Evolutionary conservation across 345 rosid species (phyloP).

Genomic region (Gynandropsis gynandra): DNA sequence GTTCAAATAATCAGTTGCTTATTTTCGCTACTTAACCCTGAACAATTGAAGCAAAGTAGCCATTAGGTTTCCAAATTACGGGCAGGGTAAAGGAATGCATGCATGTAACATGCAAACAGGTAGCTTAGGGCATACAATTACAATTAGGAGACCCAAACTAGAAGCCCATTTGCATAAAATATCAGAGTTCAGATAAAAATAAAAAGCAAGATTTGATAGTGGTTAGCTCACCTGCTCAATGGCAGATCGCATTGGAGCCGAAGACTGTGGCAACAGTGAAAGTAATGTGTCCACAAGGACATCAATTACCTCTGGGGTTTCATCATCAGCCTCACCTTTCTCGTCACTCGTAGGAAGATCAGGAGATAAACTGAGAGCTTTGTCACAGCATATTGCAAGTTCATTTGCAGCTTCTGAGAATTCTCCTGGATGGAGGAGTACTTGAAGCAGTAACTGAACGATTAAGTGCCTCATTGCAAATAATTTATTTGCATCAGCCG

Average conservation of each 20-base stretch:
- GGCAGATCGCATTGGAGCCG: conserved; percentile 81
- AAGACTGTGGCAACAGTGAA: conserved; percentile 81
- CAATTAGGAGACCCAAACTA: neutral
- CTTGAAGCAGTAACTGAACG: conserved; percentile 79
- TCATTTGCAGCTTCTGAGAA: conserved; percentile 70
- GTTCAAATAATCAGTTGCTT: no score
- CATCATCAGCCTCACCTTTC: conserved; percentile 56
- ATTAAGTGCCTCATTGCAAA: conserved; percentile 73
- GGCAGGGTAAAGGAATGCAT: no score
- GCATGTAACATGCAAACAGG: no score
- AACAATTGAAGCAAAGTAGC: no score
- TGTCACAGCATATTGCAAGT: conserved; percentile 78
- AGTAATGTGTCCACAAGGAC: conserved; percentile 85
- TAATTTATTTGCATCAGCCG: conserved; percentile 40
- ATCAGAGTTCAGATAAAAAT: conserved; percentile 8
- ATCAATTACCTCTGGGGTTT: conserved; percentile 72
- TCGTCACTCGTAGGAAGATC: conserved; percentile 47
- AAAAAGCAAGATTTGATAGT: neutral
- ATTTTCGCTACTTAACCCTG: no score
- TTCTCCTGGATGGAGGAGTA: conserved; percentile 82
- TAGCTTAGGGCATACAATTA: no score
- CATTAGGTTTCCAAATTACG: no score
- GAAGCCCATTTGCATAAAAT: conserved; percentile 3
- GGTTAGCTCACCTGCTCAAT: conserved; percentile 66
- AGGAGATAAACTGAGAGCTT: conserved; percentile 50